These are phyloP conservation scores for Drechslerella coelobrocha DNA, from an alignment of 2,329 filamentous ascomycete species.

Conservation along the genomic window DNA sequence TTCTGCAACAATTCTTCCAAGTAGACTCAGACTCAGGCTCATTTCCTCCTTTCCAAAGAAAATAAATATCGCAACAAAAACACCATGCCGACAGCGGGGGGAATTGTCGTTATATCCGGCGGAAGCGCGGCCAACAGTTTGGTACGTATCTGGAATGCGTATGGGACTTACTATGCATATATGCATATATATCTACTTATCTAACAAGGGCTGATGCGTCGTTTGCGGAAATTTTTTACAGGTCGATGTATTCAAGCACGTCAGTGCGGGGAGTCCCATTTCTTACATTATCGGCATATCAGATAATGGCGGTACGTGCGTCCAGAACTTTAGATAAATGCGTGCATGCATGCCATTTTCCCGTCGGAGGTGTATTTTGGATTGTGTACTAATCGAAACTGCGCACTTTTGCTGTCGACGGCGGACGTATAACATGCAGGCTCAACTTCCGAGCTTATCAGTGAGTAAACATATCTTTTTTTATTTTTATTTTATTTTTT, in stretches of 20 bases:
- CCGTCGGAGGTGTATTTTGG: neutral
- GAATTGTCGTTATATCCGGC: conserved; percentile 44
- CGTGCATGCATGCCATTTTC: neutral
- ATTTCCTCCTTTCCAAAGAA: neutral
- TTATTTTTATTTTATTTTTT: too few species aligned
- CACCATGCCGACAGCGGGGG: conserved; percentile 9
- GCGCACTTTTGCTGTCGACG: neutral
- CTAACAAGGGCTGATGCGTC: neutral
- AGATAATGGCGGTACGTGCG: conserved; percentile 74
- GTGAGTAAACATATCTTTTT: conserved; percentile 14
- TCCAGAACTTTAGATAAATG: neutral
- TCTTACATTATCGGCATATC: conserved; percentile 91
- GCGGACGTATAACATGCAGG: conserved; percentile 57
- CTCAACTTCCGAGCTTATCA: conserved; percentile 75
- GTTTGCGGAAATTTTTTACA: neutral
- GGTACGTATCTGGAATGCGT: conserved; percentile 10
- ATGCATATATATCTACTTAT: neutral
- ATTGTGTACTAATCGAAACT: neutral
- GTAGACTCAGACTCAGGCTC: neutral
- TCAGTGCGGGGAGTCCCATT: conserved; percentile 45
- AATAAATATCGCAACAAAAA: neutral
- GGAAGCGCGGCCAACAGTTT: conserved; percentile 49
- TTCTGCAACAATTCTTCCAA: conserved; percentile 43
- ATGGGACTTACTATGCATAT: neutral
- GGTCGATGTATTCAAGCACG: conserved; percentile 48